phyloP scores from a whole-genome alignment of 306 rosid genomes.

The Rubus parviflorus region DNA sequence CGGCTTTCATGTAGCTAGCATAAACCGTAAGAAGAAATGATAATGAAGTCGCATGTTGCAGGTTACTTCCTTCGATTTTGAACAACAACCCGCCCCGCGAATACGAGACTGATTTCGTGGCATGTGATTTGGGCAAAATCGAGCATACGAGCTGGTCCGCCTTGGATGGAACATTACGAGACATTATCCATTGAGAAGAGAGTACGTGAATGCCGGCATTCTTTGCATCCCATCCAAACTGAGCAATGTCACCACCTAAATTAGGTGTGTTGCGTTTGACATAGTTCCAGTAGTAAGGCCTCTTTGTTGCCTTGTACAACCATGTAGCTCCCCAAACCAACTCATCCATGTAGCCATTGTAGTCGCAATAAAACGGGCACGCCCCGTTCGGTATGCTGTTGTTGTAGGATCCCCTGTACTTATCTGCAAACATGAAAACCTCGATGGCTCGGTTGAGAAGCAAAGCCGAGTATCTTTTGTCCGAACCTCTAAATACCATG shows the following conservation, averaged over 20 bases:
- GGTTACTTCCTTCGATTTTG: slow-evolving; percentile 6
- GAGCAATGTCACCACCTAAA: background rate
- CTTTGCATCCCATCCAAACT: background rate
- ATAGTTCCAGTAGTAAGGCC: background rate
- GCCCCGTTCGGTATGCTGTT: too few species aligned
- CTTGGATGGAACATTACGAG: background rate
- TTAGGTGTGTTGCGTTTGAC: background rate
- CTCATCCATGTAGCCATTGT: too few species aligned
- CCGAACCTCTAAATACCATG: too few species aligned
- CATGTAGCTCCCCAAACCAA: too few species aligned
- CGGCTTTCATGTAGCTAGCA: background rate
- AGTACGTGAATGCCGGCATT: background rate
- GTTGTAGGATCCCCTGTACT: too few species aligned
- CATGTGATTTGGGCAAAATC: background rate
- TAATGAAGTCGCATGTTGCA: slow-evolving; percentile 2
- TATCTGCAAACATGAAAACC: too few species aligned
- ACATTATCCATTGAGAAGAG: background rate
- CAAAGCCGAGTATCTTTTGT: too few species aligned
- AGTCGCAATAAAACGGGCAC: too few species aligned
- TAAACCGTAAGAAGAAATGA: background rate
- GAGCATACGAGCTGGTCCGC: background rate
- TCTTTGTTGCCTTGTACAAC: too few species aligned
- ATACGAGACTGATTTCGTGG: background rate
- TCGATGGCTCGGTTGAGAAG: too few species aligned
- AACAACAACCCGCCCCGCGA: background rate